Percentiles rank a stretch among this genome's conserved stretches.
These are phyloP conservation scores for Leccinum subtestaceum DNA, from an alignment of 768 basidiomycete species.

Conservation along the genomic window DNA sequence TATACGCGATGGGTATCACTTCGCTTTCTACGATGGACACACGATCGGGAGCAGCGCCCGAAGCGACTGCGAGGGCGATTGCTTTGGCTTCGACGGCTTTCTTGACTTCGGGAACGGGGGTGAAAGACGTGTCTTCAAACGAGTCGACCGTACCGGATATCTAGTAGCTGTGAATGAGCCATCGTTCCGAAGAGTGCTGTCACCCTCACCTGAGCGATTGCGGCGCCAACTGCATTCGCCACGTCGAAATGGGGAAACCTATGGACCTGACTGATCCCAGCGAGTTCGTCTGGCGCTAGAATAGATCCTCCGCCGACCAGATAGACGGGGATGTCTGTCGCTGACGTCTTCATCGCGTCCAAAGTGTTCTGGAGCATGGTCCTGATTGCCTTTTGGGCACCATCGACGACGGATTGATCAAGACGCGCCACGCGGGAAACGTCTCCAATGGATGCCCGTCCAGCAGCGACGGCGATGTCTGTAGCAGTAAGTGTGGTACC, in stretches of 20 bases:
- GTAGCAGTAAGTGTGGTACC: slow-evolving; percentile 59
- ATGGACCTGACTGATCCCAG: slow-evolving; percentile 51
- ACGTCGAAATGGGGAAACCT: slow-evolving; percentile 51
- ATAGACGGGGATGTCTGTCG: slow-evolving; percentile 52
- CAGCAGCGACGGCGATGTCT: slow-evolving; percentile 50
- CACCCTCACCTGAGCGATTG: slow-evolving; percentile 37
- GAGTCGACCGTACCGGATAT: slow-evolving; percentile 47
- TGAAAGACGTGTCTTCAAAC: slow-evolving; percentile 40
- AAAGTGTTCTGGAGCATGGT: slow-evolving; percentile 44
- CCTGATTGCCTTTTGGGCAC: slow-evolving; percentile 42
- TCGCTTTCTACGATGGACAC: slow-evolving; percentile 56
- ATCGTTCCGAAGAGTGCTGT: not conserved
- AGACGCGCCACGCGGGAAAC: slow-evolving; percentile 21
- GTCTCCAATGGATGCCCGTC: slow-evolving; percentile 32
- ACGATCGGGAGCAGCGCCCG: slow-evolving; percentile 43
- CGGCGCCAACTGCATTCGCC: slow-evolving; percentile 63
- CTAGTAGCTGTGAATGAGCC: slow-evolving; percentile 27
- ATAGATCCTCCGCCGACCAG: slow-evolving; percentile 68
- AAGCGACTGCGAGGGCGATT: slow-evolving; percentile 41
- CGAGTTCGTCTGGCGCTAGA: slow-evolving; percentile 48
- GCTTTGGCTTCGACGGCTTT: slow-evolving; percentile 37
- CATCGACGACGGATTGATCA: slow-evolving; percentile 27
- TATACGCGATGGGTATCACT: slow-evolving; percentile 44
- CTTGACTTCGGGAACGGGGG: slow-evolving; percentile 31
- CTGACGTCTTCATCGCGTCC: slow-evolving; percentile 65